These are phyloP conservation scores for Russula virescens DNA, from an alignment of 768 basidiomycete species.

Conservation along the genomic window DNA sequence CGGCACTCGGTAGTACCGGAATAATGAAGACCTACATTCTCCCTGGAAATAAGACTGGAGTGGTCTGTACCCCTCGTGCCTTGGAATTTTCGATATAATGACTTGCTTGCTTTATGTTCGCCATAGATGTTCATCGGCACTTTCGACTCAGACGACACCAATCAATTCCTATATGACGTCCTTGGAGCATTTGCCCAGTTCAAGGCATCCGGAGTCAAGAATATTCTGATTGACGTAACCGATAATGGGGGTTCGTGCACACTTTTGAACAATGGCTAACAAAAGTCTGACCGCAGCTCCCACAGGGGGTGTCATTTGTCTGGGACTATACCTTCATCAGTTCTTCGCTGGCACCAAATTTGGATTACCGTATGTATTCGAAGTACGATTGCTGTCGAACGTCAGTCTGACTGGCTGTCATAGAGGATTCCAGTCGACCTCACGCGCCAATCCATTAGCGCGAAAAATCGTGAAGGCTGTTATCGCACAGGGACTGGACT, in stretches of 20 bases:
- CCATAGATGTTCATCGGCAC: constrained; percentile 60
- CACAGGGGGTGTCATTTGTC: constrained; percentile 52
- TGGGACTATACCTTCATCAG: too few species aligned
- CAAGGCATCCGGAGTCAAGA: too few species aligned
- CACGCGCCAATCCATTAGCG: too few species aligned
- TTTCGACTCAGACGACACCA: constrained; percentile 30
- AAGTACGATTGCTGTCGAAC: too few species aligned
- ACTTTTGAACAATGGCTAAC: background rate
- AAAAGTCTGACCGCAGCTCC: background rate
- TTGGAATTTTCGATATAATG: background rate
- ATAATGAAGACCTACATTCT: constrained; percentile 54
- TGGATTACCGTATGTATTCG: too few species aligned
- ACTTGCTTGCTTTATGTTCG: background rate
- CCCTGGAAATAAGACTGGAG: constrained; percentile 52
- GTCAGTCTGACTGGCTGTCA: too few species aligned
- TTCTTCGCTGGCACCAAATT: too few species aligned
- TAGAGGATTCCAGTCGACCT: too few species aligned
- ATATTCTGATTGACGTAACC: constrained; percentile 56
- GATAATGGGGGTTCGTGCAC: constrained; percentile 50
- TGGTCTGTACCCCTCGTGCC: constrained; percentile 36
- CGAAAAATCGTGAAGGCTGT: constrained; percentile 48
- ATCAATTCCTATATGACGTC: constrained; percentile 46
- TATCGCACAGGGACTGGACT: constrained; percentile 42
- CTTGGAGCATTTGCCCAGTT: too few species aligned
- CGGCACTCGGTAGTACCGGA: constrained; percentile 42